Conservation (phyloP, 768 basidiomycete species). For the Phaffia australis region DNA sequence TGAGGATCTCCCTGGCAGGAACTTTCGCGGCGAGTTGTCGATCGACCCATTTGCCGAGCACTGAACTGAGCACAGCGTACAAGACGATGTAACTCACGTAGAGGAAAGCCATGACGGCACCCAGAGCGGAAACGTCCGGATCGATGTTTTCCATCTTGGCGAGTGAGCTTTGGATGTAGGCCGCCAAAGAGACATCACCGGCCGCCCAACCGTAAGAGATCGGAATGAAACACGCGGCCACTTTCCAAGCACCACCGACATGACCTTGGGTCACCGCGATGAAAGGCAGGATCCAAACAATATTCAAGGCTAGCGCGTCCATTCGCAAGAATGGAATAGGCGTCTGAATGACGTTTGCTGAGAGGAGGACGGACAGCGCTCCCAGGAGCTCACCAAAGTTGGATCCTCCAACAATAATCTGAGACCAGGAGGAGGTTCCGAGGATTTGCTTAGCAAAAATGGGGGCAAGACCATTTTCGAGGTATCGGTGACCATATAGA, state of each 20-base stretch:
- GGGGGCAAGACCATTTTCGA: constrained; percentile 32
- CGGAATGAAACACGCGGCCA: constrained; percentile 7
- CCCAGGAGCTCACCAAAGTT: constrained; percentile 34
- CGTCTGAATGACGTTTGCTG: constrained; percentile 30
- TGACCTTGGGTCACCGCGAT: constrained; percentile 26
- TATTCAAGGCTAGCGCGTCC: constrained; percentile 30
- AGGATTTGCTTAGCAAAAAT: constrained; percentile 33
- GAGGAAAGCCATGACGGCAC: constrained; percentile 35
- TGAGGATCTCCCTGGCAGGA: background rate
- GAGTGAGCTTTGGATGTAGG: constrained; percentile 34
- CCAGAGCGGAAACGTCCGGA: constrained; percentile 31
- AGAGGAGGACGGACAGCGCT: constrained; percentile 29
- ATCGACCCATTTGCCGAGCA: constrained; percentile 35
- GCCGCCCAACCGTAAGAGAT: constrained; percentile 32
- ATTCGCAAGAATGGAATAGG: constrained; percentile 30
- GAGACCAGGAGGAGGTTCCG: constrained; percentile 31
- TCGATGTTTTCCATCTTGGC: constrained; percentile 22
- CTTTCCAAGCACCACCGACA: constrained; percentile 30
- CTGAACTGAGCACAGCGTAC: constrained; percentile 31
- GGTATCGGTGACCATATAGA: constrained; percentile 32
- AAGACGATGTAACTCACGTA: constrained; percentile 22
- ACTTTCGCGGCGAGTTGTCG: background rate
- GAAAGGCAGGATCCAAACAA: constrained; percentile 33
- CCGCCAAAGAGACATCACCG: constrained; percentile 35
- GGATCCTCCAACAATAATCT: constrained; percentile 34